These are phyloP conservation scores for Glutinoglossum americanum DNA, from an alignment of 495 filamentous ascomycete genomes.

Conservation along the genomic window DNA sequence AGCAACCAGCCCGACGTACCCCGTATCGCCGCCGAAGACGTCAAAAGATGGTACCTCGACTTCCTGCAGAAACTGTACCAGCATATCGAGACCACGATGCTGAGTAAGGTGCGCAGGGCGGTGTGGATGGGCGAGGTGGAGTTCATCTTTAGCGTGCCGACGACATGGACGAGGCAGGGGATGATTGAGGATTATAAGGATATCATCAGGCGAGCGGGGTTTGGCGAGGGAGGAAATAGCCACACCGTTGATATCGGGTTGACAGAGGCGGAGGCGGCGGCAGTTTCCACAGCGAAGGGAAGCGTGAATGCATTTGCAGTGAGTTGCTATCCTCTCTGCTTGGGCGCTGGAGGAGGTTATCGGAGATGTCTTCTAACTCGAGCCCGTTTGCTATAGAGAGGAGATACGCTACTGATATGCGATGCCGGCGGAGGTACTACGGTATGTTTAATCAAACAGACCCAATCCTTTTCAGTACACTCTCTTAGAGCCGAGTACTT, in stretches of 20 bases:
- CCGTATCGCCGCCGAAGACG: conserved; percentile 18
- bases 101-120: conserved; percentile 12
- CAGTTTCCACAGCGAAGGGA: conserved; percentile 29
- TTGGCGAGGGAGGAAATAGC: conserved; percentile 20
- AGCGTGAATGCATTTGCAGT: conserved; percentile 3
- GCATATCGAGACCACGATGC: conserved; percentile 28
- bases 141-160: conserved; percentile 46
- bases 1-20: conserved; percentile 7
- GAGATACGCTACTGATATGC: conserved; percentile 30
- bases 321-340: not conserved
- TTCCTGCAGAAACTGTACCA: conserved; percentile 31
- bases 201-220: conserved; percentile 29
- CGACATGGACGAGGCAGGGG: conserved; percentile 37
- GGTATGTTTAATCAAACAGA: too few relatives aligned
- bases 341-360: too few relatives aligned
- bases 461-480: not conserved
- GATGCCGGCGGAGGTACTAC: conserved; percentile 35
- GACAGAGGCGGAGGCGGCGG: conserved; percentile 48
- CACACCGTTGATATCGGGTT: conserved; percentile 36
- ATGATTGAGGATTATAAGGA: conserved; percentile 33
- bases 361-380: not conserved
- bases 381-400: conserved; percentile 13
- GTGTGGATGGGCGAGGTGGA: conserved; percentile 19
- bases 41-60: conserved; percentile 31
- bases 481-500: not conserved